Evolutionary conservation across 2,329 filamentous ascomycete genomes (phyloP).

Genomic region (Aspergillus vadensis): DNA sequence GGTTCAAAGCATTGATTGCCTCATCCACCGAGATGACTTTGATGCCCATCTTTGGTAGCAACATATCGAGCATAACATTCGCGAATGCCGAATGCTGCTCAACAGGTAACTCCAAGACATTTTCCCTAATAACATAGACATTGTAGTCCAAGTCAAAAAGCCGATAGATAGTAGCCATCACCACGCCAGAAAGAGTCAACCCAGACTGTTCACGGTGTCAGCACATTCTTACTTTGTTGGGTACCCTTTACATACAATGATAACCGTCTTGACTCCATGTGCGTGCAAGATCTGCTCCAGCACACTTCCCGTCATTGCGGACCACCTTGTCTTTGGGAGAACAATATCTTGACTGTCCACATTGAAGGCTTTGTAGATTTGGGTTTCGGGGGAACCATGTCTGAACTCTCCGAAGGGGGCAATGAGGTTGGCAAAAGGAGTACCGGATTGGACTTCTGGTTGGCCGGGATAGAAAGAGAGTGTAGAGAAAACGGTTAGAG

Average conservation of each 20-base stretch:
- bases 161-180: slow-evolving; percentile 47
- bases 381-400: slow-evolving; percentile 27
- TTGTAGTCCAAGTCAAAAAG: slow-evolving; percentile 50
- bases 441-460: slow-evolving; percentile 37
- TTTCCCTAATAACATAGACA: slow-evolving; percentile 44
- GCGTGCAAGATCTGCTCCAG: slow-evolving; percentile 46
- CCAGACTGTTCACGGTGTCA: slow-evolving; percentile 34
- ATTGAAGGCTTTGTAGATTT: slow-evolving; percentile 38
- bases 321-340: slow-evolving; percentile 48
- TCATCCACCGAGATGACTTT: slow-evolving; percentile 23
- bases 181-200: slow-evolving; percentile 45
- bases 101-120: slow-evolving; percentile 35
- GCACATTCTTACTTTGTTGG: too few species aligned
- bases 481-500: slow-evolving; percentile 43
- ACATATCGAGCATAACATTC: slow-evolving; percentile 24
- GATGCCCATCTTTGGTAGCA: slow-evolving; percentile 33
- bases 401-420: slow-evolving; percentile 31
- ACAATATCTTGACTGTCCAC: slow-evolving; percentile 36
- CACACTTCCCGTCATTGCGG: slow-evolving; percentile 44
- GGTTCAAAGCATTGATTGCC: neutral
- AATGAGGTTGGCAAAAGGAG: slow-evolving; percentile 40
- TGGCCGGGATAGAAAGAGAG: slow-evolving; percentile 41
- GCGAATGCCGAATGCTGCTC: slow-evolving; percentile 22
- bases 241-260: slow-evolving; percentile 31
- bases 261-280: slow-evolving; percentile 45